A percentile compares a stretch with the other conserved stretches of the same genome.
These are phyloP conservation scores for Colletotrichum orbiculare DNA, from an alignment of 2,329 filamentous ascomycete genomes.

Conservation along the genomic window DNA sequence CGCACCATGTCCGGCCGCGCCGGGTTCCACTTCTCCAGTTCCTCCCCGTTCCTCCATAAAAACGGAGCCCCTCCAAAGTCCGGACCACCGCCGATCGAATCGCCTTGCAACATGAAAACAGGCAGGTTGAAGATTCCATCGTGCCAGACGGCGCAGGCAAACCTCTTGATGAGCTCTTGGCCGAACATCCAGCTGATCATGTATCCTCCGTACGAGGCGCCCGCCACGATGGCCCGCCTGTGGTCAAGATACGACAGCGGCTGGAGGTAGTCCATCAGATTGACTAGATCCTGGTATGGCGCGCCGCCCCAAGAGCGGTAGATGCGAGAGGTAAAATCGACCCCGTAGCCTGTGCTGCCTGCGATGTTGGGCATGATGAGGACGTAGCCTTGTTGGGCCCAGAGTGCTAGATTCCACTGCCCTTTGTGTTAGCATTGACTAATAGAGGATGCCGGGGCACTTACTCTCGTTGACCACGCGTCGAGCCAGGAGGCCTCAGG, in stretches of 20 bases:
- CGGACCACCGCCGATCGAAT: constrained; percentile 41
- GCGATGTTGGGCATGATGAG: constrained; percentile 70
- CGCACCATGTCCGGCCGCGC: constrained; percentile 56
- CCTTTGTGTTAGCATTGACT: constrained; percentile 5
- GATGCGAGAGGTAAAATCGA: constrained; percentile 52
- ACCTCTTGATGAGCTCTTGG: constrained; percentile 59
- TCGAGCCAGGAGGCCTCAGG: constrained; percentile 63
- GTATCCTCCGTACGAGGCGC: constrained; percentile 68
- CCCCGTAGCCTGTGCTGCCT: constrained; percentile 67
- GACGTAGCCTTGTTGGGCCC: constrained; percentile 71
- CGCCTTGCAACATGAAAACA: constrained; percentile 42
- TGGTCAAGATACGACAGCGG: constrained; percentile 64
- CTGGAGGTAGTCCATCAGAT: constrained; percentile 63
- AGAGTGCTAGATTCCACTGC: constrained; percentile 65
- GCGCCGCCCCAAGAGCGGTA: constrained; percentile 63
- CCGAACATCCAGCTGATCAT: constrained; percentile 71
- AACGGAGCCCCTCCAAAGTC: constrained; percentile 55
- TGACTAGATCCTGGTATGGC: constrained; percentile 66
- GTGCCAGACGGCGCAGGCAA: constrained; percentile 56
- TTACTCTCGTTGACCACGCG: constrained; percentile 58
- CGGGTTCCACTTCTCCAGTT: constrained; percentile 63
- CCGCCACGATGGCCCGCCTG: constrained; percentile 61
- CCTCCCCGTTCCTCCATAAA: constrained; percentile 57
- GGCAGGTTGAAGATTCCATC: constrained; percentile 55
- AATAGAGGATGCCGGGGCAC: constrained; percentile 28